Conservation (phyloP, 2,329 filamentous ascomycete genomes). For the Dactylellina haptotyla region DNA sequence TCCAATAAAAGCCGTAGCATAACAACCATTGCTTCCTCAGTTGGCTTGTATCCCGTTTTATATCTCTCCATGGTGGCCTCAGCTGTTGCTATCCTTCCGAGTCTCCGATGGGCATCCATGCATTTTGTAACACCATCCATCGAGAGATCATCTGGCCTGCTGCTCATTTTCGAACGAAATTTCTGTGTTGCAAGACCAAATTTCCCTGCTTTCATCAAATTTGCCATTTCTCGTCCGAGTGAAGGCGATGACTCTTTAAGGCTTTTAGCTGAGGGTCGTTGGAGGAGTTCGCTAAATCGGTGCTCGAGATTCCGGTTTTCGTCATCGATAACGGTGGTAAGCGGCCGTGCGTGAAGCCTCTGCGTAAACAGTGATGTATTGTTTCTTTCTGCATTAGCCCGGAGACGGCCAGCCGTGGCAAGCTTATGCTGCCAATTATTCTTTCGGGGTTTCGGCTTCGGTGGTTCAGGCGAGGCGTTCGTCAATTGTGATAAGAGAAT, state of each 20-base stretch:
- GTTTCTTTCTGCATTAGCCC: constrained; percentile 23
- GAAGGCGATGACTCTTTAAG: neutral
- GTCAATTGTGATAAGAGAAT: constrained; percentile 10
- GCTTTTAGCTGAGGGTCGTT: neutral
- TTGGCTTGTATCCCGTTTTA: constrained; percentile 31
- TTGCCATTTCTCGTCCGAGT: neutral
- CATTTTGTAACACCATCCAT: constrained; percentile 1
- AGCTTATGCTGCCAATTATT: constrained; percentile 35
- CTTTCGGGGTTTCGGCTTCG: constrained; percentile 23
- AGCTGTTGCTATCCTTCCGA: constrained; percentile 29
- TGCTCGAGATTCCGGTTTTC: constrained; percentile 26
- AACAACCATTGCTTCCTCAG: constrained; percentile 28
- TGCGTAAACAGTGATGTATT: constrained; percentile 10
- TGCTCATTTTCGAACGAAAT: constrained; percentile 7
- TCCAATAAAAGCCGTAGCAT: constrained; percentile 33
- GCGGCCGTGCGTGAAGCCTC: constrained; percentile 15
- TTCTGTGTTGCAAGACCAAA: constrained; percentile 2
- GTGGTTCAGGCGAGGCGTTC: neutral
- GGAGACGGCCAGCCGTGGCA: constrained; percentile 22
- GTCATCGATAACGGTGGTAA: constrained; percentile 27
- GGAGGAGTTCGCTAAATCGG: constrained; percentile 8
- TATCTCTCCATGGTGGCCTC: constrained; percentile 30
- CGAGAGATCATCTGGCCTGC: neutral
- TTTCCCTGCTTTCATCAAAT: constrained; percentile 1
- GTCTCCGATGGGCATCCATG: constrained; percentile 20